Conservation (phyloP, 805 yeast species). For the Pichia thaimueangensis region DNA sequence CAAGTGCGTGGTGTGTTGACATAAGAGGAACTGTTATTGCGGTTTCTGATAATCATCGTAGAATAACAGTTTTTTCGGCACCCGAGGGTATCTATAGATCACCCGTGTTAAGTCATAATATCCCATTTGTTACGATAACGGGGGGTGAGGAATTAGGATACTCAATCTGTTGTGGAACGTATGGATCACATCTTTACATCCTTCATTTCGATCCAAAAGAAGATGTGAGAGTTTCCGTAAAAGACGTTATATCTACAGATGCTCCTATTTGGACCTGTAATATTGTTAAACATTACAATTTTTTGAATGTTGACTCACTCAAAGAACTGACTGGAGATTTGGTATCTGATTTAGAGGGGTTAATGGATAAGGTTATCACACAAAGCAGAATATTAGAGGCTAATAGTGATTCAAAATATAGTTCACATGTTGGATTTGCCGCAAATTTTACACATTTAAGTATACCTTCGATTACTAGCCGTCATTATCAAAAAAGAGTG, state of each 20-base stretch:
- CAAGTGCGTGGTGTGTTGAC: constrained; percentile 55
- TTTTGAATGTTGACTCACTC: constrained; percentile 44
- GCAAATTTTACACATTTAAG: constrained; percentile 27
- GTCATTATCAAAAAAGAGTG: constrained; percentile 11
- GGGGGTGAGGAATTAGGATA: background rate
- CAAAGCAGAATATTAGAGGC: constrained; percentile 36
- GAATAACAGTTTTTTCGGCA: constrained; percentile 33
- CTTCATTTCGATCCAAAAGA: background rate
- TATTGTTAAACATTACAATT: constrained; percentile 33
- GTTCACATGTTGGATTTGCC: constrained; percentile 37
- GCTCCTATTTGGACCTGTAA: constrained; percentile 4
- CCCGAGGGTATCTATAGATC: constrained; percentile 17
- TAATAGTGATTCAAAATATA: constrained; percentile 33
- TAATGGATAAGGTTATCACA: background rate
- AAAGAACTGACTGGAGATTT: constrained; percentile 43
- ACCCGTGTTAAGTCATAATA: constrained; percentile 45
- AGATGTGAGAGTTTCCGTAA: background rate
- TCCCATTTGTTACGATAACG: constrained; percentile 35
- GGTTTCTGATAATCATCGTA: constrained; percentile 49
- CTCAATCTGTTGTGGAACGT: constrained; percentile 5
- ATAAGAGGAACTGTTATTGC: constrained; percentile 35
- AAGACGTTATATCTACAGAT: constrained; percentile 4
- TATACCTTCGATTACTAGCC: constrained; percentile 21
- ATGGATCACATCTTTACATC: constrained; percentile 7
- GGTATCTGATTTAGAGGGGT: constrained; percentile 21